Conservation (phyloP, 257 asterid genomes). For the Mentha longifolia region DNA sequence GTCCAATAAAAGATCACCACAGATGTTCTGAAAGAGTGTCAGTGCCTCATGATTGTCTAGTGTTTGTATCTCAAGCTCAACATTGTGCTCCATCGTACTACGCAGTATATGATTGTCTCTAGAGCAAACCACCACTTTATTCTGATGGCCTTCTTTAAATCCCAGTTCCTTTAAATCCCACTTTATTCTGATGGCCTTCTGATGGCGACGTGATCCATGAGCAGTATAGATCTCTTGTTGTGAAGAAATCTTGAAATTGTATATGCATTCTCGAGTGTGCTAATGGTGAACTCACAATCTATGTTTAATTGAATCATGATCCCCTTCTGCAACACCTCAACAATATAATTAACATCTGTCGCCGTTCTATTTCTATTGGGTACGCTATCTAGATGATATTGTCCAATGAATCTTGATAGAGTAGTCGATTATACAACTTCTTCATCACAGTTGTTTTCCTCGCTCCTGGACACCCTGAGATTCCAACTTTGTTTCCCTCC, state of each 20-base stretch:
- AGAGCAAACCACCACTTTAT: too few relatives aligned
- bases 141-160: too few relatives aligned
- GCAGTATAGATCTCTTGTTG: background rate
- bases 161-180: too few relatives aligned
- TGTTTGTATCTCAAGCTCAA: too few relatives aligned
- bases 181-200: too few relatives aligned
- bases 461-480: background rate
- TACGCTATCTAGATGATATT: background rate
- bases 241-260: background rate
- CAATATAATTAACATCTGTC: background rate
- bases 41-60: too few relatives aligned
- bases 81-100: too few relatives aligned
- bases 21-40: too few relatives aligned
- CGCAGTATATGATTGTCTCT: too few relatives aligned
- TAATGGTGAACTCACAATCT: background rate
- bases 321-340: constrained; percentile 12
- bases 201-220: too few relatives aligned
- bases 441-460: constrained; percentile 12
- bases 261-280: background rate
- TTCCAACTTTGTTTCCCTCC: background rate
- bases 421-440: background rate
- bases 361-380: background rate
- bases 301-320: constrained; percentile 12
- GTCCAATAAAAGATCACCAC: too few relatives aligned
- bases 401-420: background rate